Base-by-base conservation (phyloP, 2,329 filamentous ascomycete genomes). In the Fusarium hainanense region DNA sequence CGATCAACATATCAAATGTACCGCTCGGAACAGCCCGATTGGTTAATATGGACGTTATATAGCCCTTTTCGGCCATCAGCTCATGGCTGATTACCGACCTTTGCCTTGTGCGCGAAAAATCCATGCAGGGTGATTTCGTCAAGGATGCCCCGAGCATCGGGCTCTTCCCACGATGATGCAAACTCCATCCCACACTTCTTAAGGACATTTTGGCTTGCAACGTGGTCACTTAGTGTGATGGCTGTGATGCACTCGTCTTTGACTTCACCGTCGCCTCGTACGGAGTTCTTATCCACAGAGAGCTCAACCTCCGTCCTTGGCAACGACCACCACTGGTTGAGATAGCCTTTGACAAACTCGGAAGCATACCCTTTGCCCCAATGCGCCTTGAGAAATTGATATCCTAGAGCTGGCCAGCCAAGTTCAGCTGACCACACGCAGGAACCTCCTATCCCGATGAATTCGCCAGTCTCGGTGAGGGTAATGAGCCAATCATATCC, bases 401-500 rank as follows among this genome's bases (percentile, higher is more conserved):
- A 90, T 23, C 88, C 88, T 27, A 89, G 57, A 72, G 85, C 86
- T 3, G 88, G 87, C 87, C 86, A 89, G 49, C 85, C 86, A 20
- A 82, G 74, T 54, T 77, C 70, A 63, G 79, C 77, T 30, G 67
- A 50, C 40, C 72, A 50, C 59, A 66, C 70, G 67, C 83, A 80
- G 59, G 79, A 80, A 28, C 87, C 84, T 34, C 86, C 83, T 18
- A 82, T 72, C 41, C 88, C 84, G 56, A 89, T 79, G 30, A 89
- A 75, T 66, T 86, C 83, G n/a, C 81, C 83, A 18, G 82, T 84
- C 25, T 77, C 81, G 18, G 77, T 75, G 50, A 82, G 77, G 64
- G 79, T 83, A 59, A 92, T 83, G 66, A 84, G 82, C 69, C 84
- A 89, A 75, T 90, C 87, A 82, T 85, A 91, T 30, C 82, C 85